These are phyloP conservation scores for Moelleriella libera DNA, from an alignment of 2,329 filamentous ascomycete genomes.

Conservation along the genomic window DNA sequence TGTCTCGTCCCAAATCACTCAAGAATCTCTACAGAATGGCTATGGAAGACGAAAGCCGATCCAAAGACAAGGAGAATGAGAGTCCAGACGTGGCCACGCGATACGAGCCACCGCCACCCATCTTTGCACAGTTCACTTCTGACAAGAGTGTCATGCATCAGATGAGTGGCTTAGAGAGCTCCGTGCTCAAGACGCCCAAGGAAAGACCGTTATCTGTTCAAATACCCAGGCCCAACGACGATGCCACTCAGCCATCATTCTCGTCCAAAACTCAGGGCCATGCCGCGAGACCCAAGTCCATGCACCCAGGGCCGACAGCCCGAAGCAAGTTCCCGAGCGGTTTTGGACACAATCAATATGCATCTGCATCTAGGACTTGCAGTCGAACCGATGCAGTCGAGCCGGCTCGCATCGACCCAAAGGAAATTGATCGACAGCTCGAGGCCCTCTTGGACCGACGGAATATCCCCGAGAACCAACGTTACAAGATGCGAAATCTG, in stretches of 20 bases:
- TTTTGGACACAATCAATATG: constrained; percentile 22
- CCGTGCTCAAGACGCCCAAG: constrained; percentile 14
- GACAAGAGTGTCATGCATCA: constrained; percentile 7
- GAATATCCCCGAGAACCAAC: constrained; percentile 87
- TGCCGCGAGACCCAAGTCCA: constrained; percentile 22
- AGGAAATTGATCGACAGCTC: constrained; percentile 41
- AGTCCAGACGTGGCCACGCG: constrained; percentile 31
- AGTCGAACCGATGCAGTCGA: constrained; percentile 20
- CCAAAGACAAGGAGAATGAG: constrained; percentile 71
- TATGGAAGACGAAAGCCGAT: constrained; percentile 34
- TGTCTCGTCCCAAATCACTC: constrained; percentile 61
- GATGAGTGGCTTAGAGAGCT: not conserved
- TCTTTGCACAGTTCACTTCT: constrained; percentile 60
- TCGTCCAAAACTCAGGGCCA: constrained; percentile 11
- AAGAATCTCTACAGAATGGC: constrained; percentile 47
- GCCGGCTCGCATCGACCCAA: constrained; percentile 37
- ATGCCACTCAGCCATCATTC: constrained; percentile 7
- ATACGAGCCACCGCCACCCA: constrained; percentile 42
- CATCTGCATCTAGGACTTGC: constrained; percentile 13
- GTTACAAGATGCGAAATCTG: constrained; percentile 86
- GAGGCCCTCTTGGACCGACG: constrained; percentile 63
- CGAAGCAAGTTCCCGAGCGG: constrained; percentile 19
- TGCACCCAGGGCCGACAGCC: constrained; percentile 19
- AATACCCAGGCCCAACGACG: constrained; percentile 10
- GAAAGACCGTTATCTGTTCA: constrained; percentile 39